These are phyloP conservation scores for Neonectria sp. DNA, from an alignment of 2,329 filamentous ascomycete species.

Conservation along the genomic window DNA sequence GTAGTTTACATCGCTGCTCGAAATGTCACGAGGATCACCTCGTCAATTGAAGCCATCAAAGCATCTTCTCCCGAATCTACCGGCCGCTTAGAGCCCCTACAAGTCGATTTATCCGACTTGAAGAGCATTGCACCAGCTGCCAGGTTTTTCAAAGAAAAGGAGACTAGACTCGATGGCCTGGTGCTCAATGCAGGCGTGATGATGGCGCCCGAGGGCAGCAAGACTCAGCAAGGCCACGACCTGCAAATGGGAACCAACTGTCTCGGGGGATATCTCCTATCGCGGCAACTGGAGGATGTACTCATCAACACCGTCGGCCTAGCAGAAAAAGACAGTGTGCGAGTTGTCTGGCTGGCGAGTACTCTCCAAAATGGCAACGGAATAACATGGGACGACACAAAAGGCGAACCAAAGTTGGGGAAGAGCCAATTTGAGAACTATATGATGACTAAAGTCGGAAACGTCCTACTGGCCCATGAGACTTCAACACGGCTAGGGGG, in stretches of 20 bases:
- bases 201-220: slow-evolving; percentile 37
- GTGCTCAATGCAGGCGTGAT: slow-evolving; percentile 41
- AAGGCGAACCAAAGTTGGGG: slow-evolving; percentile 27
- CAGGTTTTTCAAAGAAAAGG: slow-evolving; percentile 16
- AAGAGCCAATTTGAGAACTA: slow-evolving; percentile 42
- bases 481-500: slow-evolving; percentile 27
- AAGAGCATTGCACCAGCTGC: slow-evolving; percentile 23
- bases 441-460: slow-evolving; percentile 41
- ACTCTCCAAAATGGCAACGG: slow-evolving; percentile 38
- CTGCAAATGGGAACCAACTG: slow-evolving; percentile 43
- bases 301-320: slow-evolving; percentile 19
- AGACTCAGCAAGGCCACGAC: slow-evolving; percentile 35
- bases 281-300: slow-evolving; percentile 26
- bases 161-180: slow-evolving; percentile 35
- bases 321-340: slow-evolving; percentile 26
- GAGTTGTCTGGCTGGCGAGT: slow-evolving; percentile 38
- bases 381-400: slow-evolving; percentile 34
- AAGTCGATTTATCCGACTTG: slow-evolving; percentile 37
- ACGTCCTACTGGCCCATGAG: slow-evolving; percentile 34
- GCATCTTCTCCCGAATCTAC: slow-evolving; percentile 23
- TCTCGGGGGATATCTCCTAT: slow-evolving; percentile 35
- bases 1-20: slow-evolving; percentile 36
- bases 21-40: slow-evolving; percentile 25
- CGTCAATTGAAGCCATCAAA: slow-evolving; percentile 29
- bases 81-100: slow-evolving; percentile 32